Percentiles rank a stretch among this genome's conserved stretches.
These are phyloP conservation scores for Epichloe elymi DNA, from an alignment of 2,329 filamentous ascomycete genomes.

Conservation along the genomic window DNA sequence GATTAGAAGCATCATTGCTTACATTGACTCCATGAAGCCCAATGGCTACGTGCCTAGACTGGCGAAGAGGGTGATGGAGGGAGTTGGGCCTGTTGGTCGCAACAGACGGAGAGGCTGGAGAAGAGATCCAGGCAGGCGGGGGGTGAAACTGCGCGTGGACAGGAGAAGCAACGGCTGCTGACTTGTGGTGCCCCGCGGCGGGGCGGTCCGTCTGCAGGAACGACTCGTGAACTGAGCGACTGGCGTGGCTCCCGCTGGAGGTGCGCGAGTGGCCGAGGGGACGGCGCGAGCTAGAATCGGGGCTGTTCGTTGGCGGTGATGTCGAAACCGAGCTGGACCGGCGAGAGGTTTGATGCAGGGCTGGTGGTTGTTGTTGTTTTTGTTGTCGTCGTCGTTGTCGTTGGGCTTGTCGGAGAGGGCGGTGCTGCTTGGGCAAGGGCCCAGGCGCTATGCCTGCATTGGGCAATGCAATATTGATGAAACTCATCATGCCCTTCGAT, in stretches of 20 bases:
- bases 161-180: conserved; percentile 2
- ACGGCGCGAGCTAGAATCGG: not conserved
- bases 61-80: conserved; percentile 1
- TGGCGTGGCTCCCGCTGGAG: not conserved
- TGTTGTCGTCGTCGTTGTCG: conserved; percentile 6
- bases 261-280: too few species aligned
- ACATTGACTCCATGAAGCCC: conserved; percentile 6
- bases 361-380: not conserved
- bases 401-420: not conserved
- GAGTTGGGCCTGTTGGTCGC: conserved; percentile 2
- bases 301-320: conserved; percentile 1
- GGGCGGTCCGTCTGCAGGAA: conserved; percentile 15
- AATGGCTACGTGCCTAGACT: conserved; percentile 2
- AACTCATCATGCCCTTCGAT: not conserved
- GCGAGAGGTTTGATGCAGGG: not conserved
- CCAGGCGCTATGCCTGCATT: conserved; percentile 17
- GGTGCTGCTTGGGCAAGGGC: conserved; percentile 9
- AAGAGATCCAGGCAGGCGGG: not conserved
- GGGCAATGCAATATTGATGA: conserved; percentile 2
- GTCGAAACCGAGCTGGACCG: not conserved
- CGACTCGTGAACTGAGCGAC: conserved; percentile 12
- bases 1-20: conserved; percentile 2
- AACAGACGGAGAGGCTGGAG: not conserved
- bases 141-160: not conserved
- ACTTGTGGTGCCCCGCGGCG: conserved; percentile 12